Percentiles rank a stretch among this genome's conserved stretches.
phyloP scores from a whole-genome alignment of 2,329 filamentous ascomycete species.

The Pezicula radicicola region DNA sequence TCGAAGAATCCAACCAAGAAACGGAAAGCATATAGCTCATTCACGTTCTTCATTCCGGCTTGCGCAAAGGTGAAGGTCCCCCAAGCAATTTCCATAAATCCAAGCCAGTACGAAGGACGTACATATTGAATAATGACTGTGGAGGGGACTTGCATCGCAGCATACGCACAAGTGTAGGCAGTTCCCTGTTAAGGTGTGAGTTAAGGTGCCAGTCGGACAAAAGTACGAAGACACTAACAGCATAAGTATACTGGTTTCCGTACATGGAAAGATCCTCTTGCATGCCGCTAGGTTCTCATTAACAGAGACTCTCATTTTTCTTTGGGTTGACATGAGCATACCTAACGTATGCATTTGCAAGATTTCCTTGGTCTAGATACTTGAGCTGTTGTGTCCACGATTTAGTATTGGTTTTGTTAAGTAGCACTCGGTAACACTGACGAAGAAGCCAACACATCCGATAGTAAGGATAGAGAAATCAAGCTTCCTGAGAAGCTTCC shows the following conservation, averaged over 20 bases:
- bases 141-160: constrained; percentile 5
- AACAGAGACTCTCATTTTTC: neutral
- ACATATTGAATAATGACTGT: constrained; percentile 1
- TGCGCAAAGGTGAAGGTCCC: constrained; percentile 8
- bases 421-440: neutral
- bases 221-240: neutral
- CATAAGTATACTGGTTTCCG: constrained; percentile 31
- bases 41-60: constrained; percentile 5
- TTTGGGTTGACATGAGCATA: neutral
- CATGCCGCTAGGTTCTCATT: constrained; percentile 29
- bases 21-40: constrained; percentile 44
- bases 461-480: constrained; percentile 33
- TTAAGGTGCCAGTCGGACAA: neutral
- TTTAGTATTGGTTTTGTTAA: neutral
- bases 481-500: constrained; percentile 65
- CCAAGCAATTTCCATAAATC: constrained; percentile 6
- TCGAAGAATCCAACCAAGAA: constrained; percentile 54
- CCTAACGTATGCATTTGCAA: constrained; percentile 35
- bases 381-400: constrained; percentile 32
- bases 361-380: constrained; percentile 32
- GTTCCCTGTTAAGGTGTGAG: neutral
- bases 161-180: constrained; percentile 5
- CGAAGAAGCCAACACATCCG: constrained; percentile 35
- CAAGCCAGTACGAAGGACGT: constrained; percentile 1
- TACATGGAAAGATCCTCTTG: constrained; percentile 41